Evolutionary conservation across 1,284 basidiomycete species (phyloP).

Genomic region (Pyrrhoderma noxium): DNA sequence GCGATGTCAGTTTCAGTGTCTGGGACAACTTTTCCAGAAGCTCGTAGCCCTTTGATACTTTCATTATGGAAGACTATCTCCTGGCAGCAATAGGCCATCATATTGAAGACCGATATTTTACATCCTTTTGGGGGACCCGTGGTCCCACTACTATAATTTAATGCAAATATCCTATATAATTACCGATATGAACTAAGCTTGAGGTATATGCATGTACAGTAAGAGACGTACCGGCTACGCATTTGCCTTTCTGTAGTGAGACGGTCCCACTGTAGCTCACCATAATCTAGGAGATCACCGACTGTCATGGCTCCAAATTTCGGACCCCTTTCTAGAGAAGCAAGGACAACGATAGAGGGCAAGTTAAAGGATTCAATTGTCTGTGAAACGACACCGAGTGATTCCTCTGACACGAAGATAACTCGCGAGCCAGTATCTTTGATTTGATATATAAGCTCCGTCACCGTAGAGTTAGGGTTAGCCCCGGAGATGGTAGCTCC

Average conservation of each 20-base stretch:
- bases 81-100: conserved; percentile 15
- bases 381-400: conserved; percentile 10
- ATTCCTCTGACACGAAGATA: conserved; percentile 14
- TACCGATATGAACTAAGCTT: background rate
- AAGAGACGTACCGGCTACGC: conserved; percentile 10
- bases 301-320: conserved; percentile 12
- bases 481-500: conserved; percentile 18
- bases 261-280: conserved; percentile 17
- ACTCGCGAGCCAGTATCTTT: conserved; percentile 18
- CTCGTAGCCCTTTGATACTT: conserved; percentile 6
- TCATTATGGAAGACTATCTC: conserved; percentile 13
- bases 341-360: conserved; percentile 13
- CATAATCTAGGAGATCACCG: conserved; percentile 15
- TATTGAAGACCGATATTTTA: conserved; percentile 31
- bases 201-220: background rate
- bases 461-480: conserved; percentile 13
- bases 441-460: conserved; percentile 19
- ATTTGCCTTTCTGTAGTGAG: conserved; percentile 7
- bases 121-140: conserved; percentile 21
- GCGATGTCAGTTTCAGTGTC: conserved; percentile 13
- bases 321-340: conserved; percentile 5
- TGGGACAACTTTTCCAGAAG: conserved; percentile 8
- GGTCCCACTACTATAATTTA: conserved; percentile 35
- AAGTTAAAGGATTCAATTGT: conserved; percentile 12
- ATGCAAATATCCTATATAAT: conserved; percentile 16